Evolutionary conservation across 2,329 filamentous ascomycete genomes (phyloP).

Genomic region (Cercospora sp.): DNA sequence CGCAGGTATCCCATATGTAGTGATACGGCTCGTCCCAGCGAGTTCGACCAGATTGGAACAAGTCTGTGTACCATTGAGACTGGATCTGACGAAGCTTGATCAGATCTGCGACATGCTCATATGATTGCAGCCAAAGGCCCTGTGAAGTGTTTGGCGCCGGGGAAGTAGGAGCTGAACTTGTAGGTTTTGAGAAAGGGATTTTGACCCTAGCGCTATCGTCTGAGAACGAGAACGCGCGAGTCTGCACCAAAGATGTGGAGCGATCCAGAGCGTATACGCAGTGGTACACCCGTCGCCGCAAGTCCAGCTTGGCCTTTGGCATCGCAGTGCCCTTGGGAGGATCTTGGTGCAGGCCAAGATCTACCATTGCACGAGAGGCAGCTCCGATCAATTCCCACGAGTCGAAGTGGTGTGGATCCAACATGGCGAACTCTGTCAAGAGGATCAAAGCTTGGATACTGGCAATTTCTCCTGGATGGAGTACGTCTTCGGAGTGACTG

Average conservation of each 20-base stretch:
- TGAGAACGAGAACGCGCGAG: conserved; percentile 87
- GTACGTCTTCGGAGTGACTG: conserved; percentile 74
- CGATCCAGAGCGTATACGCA: conserved; percentile 89
- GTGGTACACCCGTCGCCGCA: conserved; percentile 82
- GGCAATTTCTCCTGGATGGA: conserved; percentile 78
- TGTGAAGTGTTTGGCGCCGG: conserved; percentile 31
- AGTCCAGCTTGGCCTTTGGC: conserved; percentile 69
- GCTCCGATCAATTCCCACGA: conserved; percentile 93
- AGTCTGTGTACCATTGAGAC: conserved; percentile 83
- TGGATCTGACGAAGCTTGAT: conserved; percentile 83
- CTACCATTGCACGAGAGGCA: conserved; percentile 81
- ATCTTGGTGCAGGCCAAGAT: conserved; percentile 91
- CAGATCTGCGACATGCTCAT: conserved; percentile 72
- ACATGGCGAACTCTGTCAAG: conserved; percentile 82
- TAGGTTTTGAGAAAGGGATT: conserved; percentile 58
- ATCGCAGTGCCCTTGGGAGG: conserved; percentile 69
- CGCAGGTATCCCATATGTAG: conserved; percentile 74
- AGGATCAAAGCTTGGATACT: conserved; percentile 87
- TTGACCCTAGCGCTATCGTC: conserved; percentile 82
- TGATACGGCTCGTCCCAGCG: conserved; percentile 67
- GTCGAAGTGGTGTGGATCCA: conserved; percentile 88
- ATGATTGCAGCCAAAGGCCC: conserved; percentile 53
- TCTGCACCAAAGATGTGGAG: conserved; percentile 83
- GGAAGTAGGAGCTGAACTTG: conserved; percentile 28
- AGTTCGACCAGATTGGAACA: conserved; percentile 75